Evolutionary conservation across 345 rosid genomes (phyloP).

Genomic region (Populus alba): DNA sequence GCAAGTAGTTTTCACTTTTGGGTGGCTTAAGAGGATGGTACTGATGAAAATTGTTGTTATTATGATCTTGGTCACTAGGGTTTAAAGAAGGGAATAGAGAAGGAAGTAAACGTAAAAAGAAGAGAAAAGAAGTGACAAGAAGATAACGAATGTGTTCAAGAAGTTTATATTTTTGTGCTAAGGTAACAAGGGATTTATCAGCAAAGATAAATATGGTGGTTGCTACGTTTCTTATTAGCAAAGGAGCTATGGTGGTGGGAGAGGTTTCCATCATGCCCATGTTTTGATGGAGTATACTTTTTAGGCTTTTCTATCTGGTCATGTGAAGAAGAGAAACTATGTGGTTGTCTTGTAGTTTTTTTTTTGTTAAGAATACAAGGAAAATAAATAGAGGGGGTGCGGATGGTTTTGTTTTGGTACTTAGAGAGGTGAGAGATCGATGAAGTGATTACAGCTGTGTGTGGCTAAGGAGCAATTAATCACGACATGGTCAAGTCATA

Average conservation of each 20-base stretch:
- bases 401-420: no score
- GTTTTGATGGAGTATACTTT: background rate
- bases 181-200: slow-evolving; percentile 52
- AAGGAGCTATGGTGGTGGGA: slow-evolving; percentile 43
- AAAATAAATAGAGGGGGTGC: no score
- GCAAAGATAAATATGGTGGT: slow-evolving; percentile 54
- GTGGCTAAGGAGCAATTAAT: background rate
- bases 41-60: background rate
- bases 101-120: slow-evolving; percentile 58
- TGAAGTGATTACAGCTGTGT: background rate
- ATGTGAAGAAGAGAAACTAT: no score
- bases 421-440: background rate
- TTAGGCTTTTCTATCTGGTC: background rate
- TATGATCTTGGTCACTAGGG: slow-evolving; percentile 2
- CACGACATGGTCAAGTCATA: background rate
- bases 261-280: slow-evolving; percentile 44
- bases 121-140: slow-evolving; percentile 48
- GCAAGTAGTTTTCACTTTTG: slow-evolving; percentile 11
- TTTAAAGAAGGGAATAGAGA: slow-evolving; percentile 29
- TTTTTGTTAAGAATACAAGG: background rate
- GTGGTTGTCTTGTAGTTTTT: background rate
- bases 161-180: slow-evolving; percentile 44
- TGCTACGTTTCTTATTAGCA: slow-evolving; percentile 52
- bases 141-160: slow-evolving; percentile 51
- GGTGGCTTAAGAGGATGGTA: slow-evolving; percentile 2